Conservation (phyloP, 2,329 filamentous ascomycete genomes). For the Cladosporium sp. region DNA sequence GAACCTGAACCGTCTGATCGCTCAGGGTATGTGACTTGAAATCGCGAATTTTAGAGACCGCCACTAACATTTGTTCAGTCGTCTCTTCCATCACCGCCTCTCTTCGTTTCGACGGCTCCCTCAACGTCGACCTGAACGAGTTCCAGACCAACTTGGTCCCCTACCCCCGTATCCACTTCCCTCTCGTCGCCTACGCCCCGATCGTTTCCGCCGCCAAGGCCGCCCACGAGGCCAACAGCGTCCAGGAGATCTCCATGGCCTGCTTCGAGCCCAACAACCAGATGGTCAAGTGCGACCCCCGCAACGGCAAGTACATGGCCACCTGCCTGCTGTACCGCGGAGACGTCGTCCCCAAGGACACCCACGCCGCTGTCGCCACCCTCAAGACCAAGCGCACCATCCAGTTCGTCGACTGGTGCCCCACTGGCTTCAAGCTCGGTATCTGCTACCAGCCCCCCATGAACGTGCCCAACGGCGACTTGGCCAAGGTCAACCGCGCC, state of each 20-base stretch:
- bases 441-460: constrained; percentile 99
- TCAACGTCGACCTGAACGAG: constrained; percentile 99
- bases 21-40: constrained; percentile 66
- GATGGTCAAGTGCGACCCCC: constrained; percentile 99
- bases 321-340: constrained; percentile 97
- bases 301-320: constrained; percentile 99
- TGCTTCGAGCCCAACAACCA: constrained; percentile 99
- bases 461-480: constrained; percentile 93
- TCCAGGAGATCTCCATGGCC: constrained; percentile 96
- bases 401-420: constrained; percentile 99
- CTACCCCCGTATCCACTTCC: constrained; percentile 99
- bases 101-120: constrained; percentile 95
- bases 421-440: constrained; percentile 99
- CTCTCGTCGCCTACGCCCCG: constrained; percentile 91
- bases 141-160: constrained; percentile 99
- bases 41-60: constrained; percentile 8
- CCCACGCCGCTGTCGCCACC: constrained; percentile 85
- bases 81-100: constrained; percentile 98
- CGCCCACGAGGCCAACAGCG: constrained; percentile 95
- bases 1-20: constrained; percentile 98
- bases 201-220: constrained; percentile 95
- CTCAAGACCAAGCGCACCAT: constrained; percentile 99
- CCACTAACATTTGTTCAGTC: constrained; percentile 54
- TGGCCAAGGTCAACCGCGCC: constrained; percentile 96
- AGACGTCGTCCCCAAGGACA: constrained; percentile 96